These are phyloP conservation scores for Corymbia maculata DNA, from an alignment of 345 rosid species.

Conservation along the genomic window DNA sequence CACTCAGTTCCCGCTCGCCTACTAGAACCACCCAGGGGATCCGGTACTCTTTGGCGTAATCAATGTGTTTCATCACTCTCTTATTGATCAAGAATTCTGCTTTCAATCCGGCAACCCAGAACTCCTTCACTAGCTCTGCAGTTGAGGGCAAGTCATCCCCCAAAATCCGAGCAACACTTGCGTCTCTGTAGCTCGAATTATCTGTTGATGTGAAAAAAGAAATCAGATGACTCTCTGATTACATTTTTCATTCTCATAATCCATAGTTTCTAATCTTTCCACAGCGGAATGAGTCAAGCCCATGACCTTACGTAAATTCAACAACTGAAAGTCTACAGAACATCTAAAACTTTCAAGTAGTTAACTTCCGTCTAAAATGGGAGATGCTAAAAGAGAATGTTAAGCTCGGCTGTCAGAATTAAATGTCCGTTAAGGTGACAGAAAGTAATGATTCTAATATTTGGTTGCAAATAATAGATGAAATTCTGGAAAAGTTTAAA, in stretches of 20 bases:
- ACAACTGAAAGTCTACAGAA: not conserved
- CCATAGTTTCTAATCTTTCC: not conserved
- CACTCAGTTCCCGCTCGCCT: conserved; percentile 54
- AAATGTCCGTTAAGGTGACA: not conserved
- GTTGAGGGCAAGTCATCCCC: conserved; percentile 50
- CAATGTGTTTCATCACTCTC: conserved; percentile 56
- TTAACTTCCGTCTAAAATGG: not conserved
- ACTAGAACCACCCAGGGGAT: conserved; percentile 69
- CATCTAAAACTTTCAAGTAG: not conserved
- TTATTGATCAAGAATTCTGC: conserved; percentile 64
- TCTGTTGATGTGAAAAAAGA: conserved; percentile 17
- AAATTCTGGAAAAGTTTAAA: not conserved
- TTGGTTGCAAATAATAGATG: not conserved
- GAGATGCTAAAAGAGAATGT: not conserved
- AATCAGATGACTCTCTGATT: not conserved
- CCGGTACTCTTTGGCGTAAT: conserved; percentile 35
- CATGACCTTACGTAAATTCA: not conserved
- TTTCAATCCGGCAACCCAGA: conserved; percentile 62
- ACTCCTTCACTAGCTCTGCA: conserved; percentile 58
- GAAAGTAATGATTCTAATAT: not conserved
- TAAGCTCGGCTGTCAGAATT: not conserved
- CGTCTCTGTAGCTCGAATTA: conserved; percentile 60
- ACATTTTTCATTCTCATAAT: not conserved
- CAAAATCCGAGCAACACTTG: conserved; percentile 55
- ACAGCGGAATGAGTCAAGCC: not conserved